Evolutionary conservation across 192 early-diverging fungal genomes (phyloP).

Genomic region (Backusella tuberculispora): DNA sequence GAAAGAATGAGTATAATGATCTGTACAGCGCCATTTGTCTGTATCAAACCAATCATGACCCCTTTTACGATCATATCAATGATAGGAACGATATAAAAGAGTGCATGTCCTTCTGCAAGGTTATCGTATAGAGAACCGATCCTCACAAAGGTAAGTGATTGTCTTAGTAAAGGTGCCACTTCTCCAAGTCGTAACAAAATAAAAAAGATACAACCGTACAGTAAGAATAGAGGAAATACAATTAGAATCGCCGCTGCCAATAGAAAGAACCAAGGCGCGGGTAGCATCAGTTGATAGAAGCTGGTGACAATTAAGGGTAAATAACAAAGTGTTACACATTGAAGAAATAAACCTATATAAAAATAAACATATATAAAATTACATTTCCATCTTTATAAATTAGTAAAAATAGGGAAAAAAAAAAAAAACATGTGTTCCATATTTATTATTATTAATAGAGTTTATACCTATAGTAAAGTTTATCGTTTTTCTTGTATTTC

Average conservation of each 20-base stretch:
- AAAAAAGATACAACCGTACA: constrained; percentile 38
- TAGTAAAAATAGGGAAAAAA: not conserved
- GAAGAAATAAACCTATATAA: constrained; percentile 38
- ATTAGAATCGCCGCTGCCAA: constrained; percentile 34
- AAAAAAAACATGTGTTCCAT: not conserved
- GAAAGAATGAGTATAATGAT: constrained; percentile 40
- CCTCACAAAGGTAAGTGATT: constrained; percentile 37
- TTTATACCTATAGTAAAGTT: not conserved
- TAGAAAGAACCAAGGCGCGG: constrained; percentile 32
- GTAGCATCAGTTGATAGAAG: constrained; percentile 46
- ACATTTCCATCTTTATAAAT: constrained; percentile 7
- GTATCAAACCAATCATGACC: constrained; percentile 34
- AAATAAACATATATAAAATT: too few species aligned
- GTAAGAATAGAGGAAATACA: constrained; percentile 34
- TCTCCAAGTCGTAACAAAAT: constrained; percentile 36
- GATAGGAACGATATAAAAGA: constrained; percentile 43
- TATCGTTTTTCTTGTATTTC: constrained; percentile 36
- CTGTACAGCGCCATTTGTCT: constrained; percentile 42
- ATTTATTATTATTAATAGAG: too few species aligned
- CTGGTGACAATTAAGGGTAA: constrained; percentile 40
- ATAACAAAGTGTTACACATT: constrained; percentile 38
- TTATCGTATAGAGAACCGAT: constrained; percentile 49
- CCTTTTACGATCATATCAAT: constrained; percentile 42
- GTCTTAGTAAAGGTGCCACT: constrained; percentile 31
- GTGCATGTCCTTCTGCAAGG: constrained; percentile 39